Evolutionary conservation across 2,329 filamentous ascomycete genomes (phyloP).

Genomic region (Epichloe gansuensis): DNA sequence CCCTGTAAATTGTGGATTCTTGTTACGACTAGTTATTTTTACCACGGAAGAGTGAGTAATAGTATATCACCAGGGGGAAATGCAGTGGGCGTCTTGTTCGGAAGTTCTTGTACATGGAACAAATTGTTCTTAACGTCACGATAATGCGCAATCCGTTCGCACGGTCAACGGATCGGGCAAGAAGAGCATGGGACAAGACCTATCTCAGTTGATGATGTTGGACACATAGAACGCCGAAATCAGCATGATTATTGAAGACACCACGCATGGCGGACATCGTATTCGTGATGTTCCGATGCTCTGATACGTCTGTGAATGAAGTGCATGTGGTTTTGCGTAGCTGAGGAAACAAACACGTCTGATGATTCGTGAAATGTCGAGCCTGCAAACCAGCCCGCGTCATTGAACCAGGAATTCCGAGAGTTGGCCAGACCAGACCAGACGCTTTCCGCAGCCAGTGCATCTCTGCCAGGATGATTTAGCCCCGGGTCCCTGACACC

Average conservation of each 20-base stretch:
- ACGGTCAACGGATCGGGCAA: background rate
- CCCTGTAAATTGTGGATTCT: constrained; percentile 14
- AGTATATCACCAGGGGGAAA: background rate
- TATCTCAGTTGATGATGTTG: background rate
- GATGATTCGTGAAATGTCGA: no score
- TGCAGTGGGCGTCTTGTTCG: background rate
- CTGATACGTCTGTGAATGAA: no score
- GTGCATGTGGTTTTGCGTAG: no score
- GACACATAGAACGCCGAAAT: background rate
- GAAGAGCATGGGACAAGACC: background rate
- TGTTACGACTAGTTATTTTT: background rate
- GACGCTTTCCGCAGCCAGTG: background rate
- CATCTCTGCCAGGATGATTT: background rate
- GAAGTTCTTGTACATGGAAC: background rate
- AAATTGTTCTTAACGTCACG: background rate
- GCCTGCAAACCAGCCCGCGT: no score
- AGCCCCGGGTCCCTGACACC: background rate
- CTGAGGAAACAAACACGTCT: no score
- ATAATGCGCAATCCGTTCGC: background rate
- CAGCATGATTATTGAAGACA: background rate
- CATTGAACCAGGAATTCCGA: no score
- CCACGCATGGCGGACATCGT: no score
- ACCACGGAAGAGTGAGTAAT: background rate
- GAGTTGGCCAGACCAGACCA: no score
- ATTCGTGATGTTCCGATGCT: no score